Conservation (phyloP, 192 early-diverging fungal species). For the Coemansia sp. region DNA sequence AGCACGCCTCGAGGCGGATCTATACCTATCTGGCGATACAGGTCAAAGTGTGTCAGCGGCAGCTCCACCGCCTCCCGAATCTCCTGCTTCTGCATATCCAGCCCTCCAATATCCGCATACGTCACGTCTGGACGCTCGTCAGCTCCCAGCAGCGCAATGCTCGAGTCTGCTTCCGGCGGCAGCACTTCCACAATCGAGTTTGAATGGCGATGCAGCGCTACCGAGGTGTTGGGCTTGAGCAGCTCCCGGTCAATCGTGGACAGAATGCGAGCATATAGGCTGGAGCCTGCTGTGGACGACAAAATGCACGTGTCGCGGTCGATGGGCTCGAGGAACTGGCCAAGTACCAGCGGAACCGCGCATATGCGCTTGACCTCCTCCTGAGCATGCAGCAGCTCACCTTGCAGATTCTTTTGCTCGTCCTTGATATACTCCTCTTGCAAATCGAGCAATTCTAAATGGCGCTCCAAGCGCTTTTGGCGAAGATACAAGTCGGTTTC, state of each 20-base stretch:
- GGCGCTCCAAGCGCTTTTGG: slow-evolving; percentile 91
- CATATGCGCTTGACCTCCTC: slow-evolving; percentile 98
- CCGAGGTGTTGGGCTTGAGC: slow-evolving; percentile 89
- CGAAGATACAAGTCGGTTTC: slow-evolving; percentile 90
- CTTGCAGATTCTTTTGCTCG: slow-evolving; percentile 95
- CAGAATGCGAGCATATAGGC: slow-evolving; percentile 90
- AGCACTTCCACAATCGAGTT: slow-evolving; percentile 96
- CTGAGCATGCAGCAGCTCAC: slow-evolving; percentile 90
- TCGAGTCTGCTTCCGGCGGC: slow-evolving; percentile 92
- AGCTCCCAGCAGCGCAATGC: slow-evolving; percentile 80
- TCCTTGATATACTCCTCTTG: slow-evolving; percentile 99
- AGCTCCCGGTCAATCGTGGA: slow-evolving; percentile 97
- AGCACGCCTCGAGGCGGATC: slow-evolving; percentile 98
- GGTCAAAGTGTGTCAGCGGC: slow-evolving; percentile 95
- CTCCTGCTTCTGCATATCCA: slow-evolving; percentile 91
- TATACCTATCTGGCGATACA: slow-evolving; percentile 98
- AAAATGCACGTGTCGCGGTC: slow-evolving; percentile 96
- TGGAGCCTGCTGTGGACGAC: slow-evolving; percentile 87
- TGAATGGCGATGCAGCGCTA: slow-evolving; percentile 95
- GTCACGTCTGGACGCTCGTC: slow-evolving; percentile 79
- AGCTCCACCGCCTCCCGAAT: slow-evolving; percentile 96
- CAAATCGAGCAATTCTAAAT: slow-evolving; percentile 91
- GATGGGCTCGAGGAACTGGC: slow-evolving; percentile 97
- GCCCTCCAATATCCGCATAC: slow-evolving; percentile 80
- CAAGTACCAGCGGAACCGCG: slow-evolving; percentile 96